Evolutionary conservation across 129 eudicot genomes (phyloP), one percentile per base, ranked within the genome.

Genomic region (Escallonia rubra): DNA sequence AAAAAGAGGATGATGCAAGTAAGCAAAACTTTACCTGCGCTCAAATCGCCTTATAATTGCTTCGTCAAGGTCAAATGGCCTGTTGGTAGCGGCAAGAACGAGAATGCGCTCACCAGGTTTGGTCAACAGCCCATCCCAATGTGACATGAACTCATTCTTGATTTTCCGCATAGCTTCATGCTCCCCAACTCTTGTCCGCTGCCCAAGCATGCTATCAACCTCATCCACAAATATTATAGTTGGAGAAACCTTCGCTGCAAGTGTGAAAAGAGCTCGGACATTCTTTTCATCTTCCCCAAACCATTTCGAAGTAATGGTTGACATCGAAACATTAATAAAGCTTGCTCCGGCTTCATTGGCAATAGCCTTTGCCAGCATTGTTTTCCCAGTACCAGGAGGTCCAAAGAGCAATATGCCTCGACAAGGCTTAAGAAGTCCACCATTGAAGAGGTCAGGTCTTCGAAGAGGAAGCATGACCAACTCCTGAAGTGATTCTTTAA

Each of bases 281-380:
- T 85, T 90, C 82, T 87, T 90, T 77, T 90, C 95, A 66, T 90
- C 95, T 79, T 90, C 97, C 10, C 97, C 97, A 65, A 90, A 91
- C 97, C 97, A 91, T 76, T 91, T 91, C 48, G 97, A 90, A 43
- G 97, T 90, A 74, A 90, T 90, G 44, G 97, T 90, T 42, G 97
- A 90, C 97, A 90, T 90, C 3, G 97, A 87, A 56, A 90, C 97
- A 52, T 90, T 90, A 46, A 90, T 90, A 75, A 90, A 90, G 72
- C 97, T 90, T 63, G 97, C 97, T 39, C 97, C 97, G 16, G 97
- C 97, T 69, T 90, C 97, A 59, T 87, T 90, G 57, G 97, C 95
- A 48, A 90, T 90, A 60, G 97, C 96, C 75, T 90, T 90, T 15
- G 97, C 97, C 16, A 91, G 85, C 97, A 91, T 91, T n/a, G 97